phyloP scores from a whole-genome alignment of 176 grass and related monocot genomes.

The Poa annua region DNA sequence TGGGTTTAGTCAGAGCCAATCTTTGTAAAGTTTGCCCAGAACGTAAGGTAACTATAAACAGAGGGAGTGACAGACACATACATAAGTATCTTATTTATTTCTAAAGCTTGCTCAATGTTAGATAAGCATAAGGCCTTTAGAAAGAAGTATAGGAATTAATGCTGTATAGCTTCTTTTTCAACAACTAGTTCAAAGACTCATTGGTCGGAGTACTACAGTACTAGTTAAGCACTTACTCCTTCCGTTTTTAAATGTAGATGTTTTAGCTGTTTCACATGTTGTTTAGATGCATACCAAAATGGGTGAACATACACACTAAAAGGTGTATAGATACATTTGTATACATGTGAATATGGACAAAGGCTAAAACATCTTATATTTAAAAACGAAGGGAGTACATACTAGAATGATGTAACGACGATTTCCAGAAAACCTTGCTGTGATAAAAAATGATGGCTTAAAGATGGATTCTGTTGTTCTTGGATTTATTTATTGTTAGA shows the following conservation, averaged over 20 bases:
- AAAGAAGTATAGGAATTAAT: neutral
- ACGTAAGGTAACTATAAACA: too few species aligned
- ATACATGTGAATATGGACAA: too few species aligned
- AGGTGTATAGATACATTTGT: too few species aligned
- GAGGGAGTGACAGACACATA: neutral
- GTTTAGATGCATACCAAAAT: too few species aligned
- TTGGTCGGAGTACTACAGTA: neutral
- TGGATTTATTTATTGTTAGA: neutral
- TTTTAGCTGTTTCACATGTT: too few species aligned
- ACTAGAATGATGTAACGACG: neutral
- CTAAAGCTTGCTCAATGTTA: neutral
- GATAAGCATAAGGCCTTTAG: neutral
- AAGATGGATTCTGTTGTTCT: neutral
- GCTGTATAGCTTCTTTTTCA: neutral
- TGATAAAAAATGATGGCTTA: conserved; percentile 6
- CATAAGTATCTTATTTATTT: neutral
- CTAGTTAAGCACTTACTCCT: neutral
- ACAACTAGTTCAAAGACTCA: neutral
- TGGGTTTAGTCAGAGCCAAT: too few species aligned
- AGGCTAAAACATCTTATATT: too few species aligned
- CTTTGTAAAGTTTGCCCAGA: too few species aligned
- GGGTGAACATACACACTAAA: too few species aligned
- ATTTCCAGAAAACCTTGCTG: neutral
- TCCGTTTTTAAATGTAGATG: too few species aligned
- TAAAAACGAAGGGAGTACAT: neutral